Evolutionary conservation across 2,329 filamentous ascomycete species (phyloP).

Genomic region (Aphanocladium album): DNA sequence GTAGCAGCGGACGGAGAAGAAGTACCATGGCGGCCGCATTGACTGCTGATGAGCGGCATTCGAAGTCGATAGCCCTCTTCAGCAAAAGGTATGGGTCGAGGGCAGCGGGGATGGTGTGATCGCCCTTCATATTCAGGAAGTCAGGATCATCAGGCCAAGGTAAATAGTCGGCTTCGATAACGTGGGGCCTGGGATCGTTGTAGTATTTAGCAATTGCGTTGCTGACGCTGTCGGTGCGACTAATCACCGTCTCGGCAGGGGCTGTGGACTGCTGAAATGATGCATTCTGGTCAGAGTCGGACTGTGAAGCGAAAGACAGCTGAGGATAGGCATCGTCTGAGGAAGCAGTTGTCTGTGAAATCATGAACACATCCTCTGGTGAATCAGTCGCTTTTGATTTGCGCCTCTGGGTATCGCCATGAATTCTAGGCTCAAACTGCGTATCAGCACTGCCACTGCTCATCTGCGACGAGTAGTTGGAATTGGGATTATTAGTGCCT

Average conservation of each 20-base stretch:
- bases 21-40: slow-evolving; percentile 58
- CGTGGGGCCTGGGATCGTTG: slow-evolving; percentile 34
- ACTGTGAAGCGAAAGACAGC: slow-evolving; percentile 25
- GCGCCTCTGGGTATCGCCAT: slow-evolving; percentile 2
- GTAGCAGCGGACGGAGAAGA: slow-evolving; percentile 53
- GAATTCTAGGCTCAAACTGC: slow-evolving; percentile 4
- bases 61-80: slow-evolving; percentile 50
- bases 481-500: neutral
- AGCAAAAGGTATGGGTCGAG: slow-evolving; percentile 54
- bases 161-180: slow-evolving; percentile 55
- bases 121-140: slow-evolving; percentile 39
- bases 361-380: slow-evolving; percentile 37
- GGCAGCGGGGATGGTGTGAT: slow-evolving; percentile 27
- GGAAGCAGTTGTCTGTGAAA: slow-evolving; percentile 42
- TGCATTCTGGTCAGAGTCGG: slow-evolving; percentile 20
- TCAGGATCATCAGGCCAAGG: slow-evolving; percentile 53
- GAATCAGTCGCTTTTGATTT: slow-evolving; percentile 23
- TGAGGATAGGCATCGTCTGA: slow-evolving; percentile 30
- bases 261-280: slow-evolving; percentile 12
- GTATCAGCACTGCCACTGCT: slow-evolving; percentile 12
- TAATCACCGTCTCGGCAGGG: slow-evolving; percentile 15
- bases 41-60: slow-evolving; percentile 50
- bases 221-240: slow-evolving; percentile 21
- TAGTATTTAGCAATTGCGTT: slow-evolving; percentile 26
- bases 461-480: slow-evolving; percentile 17